Evolutionary conservation across 129 eudicot genomes (phyloP), one percentile per base, ranked within the genome.

Genomic region (Heracleum sosnowskyi): DNA sequence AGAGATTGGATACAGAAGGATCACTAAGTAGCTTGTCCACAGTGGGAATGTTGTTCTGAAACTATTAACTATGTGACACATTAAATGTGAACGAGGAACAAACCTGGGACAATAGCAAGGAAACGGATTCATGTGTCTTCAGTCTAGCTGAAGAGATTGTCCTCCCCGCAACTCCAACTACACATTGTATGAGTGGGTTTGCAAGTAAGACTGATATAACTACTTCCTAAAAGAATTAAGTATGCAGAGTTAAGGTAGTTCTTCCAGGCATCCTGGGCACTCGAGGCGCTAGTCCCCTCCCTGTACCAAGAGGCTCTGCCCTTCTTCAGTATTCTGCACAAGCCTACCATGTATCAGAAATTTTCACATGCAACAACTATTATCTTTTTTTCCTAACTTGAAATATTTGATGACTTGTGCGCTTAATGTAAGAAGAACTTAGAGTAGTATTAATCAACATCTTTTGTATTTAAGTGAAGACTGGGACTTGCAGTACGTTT

Each of bases 101-200:
- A 79, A 88, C 92, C 92, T 88, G 84, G 17, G 97, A 91, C 33
- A 91, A 80, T 33, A 93, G 89, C 51, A 91, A 77, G 36, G 96
- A 91, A 47, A 82, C 79, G 15, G 89, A 82, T 11, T 83, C 83
- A 80, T 78, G 81, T 29, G 87, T 86, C 86, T 87, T 91, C 73
- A 85, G 84, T 62, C 82, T 69, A 46, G 91, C 87, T 33, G 92
- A 87, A 74, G 76, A 28, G 28, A 91, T 85, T 0, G 88, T 80
- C 42, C 82, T 60, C 49, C 80, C 51, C 35, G 88, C 88, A 35
- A 91, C 75, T 31, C 40, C 66, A 16, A 76, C 84, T 33, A 91
- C 91, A 39, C 85, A 64, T 74, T 51, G 75, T 73, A 89, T 86
- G 57, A 91, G 81, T 29, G 97, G 97, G 15, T 35, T 68, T 37